Evolutionary conservation across 1,284 basidiomycete genomes (phyloP).

Genomic region (Moniliophthora roreri): DNA sequence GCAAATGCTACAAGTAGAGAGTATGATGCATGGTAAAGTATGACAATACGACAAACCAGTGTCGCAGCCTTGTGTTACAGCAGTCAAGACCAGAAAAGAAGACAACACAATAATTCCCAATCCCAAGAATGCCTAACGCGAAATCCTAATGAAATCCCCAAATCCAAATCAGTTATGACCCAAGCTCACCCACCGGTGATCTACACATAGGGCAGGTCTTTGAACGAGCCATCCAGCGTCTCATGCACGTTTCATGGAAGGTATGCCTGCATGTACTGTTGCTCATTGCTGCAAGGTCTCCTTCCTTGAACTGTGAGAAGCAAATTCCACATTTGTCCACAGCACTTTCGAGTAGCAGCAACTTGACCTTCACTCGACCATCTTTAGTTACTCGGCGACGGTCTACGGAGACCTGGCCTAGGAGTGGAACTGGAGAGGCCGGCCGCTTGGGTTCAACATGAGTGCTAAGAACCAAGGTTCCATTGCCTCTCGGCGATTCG

Average conservation of each 20-base stretch:
- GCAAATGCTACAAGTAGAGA: too few species aligned
- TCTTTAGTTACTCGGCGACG: slow-evolving; percentile 65
- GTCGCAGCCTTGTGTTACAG: too few species aligned
- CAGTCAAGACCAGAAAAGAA: too few species aligned
- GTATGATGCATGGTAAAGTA: too few species aligned
- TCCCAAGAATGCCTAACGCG: too few species aligned
- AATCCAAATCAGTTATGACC: neutral
- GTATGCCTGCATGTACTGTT: slow-evolving; percentile 71
- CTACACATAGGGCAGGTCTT: slow-evolving; percentile 58
- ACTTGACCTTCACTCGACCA: slow-evolving; percentile 78
- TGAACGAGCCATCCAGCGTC: slow-evolving; percentile 49
- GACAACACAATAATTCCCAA: too few species aligned
- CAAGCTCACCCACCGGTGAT: slow-evolving; percentile 28
- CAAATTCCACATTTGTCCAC: slow-evolving; percentile 85
- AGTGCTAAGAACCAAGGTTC: slow-evolving; percentile 3
- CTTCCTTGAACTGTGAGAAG: slow-evolving; percentile 70
- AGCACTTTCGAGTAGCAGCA: slow-evolving; percentile 66
- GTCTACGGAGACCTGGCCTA: slow-evolving; percentile 64
- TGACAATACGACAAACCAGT: too few species aligned
- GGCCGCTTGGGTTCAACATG: neutral
- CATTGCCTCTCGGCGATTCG: too few species aligned
- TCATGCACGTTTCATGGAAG: slow-evolving; percentile 62
- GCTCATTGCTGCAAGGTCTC: slow-evolving; percentile 51
- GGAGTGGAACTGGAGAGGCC: slow-evolving; percentile 34
- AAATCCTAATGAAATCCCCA: neutral